These are phyloP conservation scores for Helotiales sp. DNA, from an alignment of 2,329 filamentous ascomycete genomes.

Conservation along the genomic window DNA sequence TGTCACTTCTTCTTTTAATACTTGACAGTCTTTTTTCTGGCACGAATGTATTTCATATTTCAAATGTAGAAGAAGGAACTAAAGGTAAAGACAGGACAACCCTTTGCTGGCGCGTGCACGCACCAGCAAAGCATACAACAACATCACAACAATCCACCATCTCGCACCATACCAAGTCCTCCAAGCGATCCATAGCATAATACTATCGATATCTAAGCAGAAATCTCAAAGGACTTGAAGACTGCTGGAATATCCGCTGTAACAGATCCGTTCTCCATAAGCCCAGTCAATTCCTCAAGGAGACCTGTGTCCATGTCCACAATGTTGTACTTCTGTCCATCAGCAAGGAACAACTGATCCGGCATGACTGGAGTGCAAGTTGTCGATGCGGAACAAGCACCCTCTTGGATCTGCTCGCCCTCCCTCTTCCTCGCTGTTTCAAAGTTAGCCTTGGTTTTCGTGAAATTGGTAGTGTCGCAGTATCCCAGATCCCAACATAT, in stretches of 20 bases:
- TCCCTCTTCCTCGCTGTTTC: constrained; percentile 3
- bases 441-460: neutral
- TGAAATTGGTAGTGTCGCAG: neutral
- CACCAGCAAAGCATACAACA: neutral
- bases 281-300: constrained; percentile 3
- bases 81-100: constrained; percentile 2
- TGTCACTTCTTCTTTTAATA: neutral
- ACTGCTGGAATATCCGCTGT: constrained; percentile 7
- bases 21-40: neutral
- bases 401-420: neutral
- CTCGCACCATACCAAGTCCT: neutral
- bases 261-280: neutral
- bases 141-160: neutral
- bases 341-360: constrained; percentile 3
- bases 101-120: neutral
- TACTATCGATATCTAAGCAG: constrained; percentile 1
- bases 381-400: neutral
- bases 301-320: constrained; percentile 6
- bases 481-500: neutral
- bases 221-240: constrained; percentile 12
- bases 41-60: neutral
- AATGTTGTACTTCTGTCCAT: constrained; percentile 15
- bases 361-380: neutral
- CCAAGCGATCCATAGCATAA: neutral
- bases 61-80: neutral